Evolutionary conservation across 192 early-diverging fungal species (phyloP).

Genomic region (Backusella psychrophila): DNA sequence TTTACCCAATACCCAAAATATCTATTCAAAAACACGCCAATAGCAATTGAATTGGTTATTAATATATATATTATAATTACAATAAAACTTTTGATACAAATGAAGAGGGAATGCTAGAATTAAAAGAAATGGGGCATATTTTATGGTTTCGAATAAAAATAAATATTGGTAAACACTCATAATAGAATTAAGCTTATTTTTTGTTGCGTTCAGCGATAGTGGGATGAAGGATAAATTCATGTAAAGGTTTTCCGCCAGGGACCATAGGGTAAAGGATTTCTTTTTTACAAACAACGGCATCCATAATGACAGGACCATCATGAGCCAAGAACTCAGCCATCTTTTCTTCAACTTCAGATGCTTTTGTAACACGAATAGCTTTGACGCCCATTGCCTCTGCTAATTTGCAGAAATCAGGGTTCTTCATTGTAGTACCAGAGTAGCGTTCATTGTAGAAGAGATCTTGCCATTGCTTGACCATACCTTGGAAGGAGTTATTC

Average conservation of each 20-base stretch:
- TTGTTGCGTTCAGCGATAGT: conserved; percentile 4
- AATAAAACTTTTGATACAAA: not conserved
- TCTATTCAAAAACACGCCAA: not conserved
- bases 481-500: conserved; percentile 99
- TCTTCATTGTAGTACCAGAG: conserved; percentile 90
- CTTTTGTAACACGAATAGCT: conserved; percentile 80
- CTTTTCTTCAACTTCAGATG: conserved; percentile 78
- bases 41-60: not conserved
- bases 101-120: not conserved
- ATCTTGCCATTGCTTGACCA: conserved; percentile 95
- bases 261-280: conserved; percentile 99
- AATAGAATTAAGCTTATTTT: not conserved
- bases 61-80: not conserved
- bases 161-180: not conserved
- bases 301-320: conserved; percentile 88
- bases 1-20: not conserved
- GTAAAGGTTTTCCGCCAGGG: conserved; percentile 87
- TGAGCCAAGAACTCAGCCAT: conserved; percentile 90
- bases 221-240: conserved; percentile 80
- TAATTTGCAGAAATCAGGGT: conserved; percentile 98
- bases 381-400: conserved; percentile 92
- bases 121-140: not conserved
- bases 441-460: conserved; percentile 98
- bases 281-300: conserved; percentile 85
- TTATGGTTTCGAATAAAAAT: not conserved